Evolutionary conservation across 495 filamentous ascomycete species (phyloP).

Genomic region (Diplogelasinospora grovesii): DNA sequence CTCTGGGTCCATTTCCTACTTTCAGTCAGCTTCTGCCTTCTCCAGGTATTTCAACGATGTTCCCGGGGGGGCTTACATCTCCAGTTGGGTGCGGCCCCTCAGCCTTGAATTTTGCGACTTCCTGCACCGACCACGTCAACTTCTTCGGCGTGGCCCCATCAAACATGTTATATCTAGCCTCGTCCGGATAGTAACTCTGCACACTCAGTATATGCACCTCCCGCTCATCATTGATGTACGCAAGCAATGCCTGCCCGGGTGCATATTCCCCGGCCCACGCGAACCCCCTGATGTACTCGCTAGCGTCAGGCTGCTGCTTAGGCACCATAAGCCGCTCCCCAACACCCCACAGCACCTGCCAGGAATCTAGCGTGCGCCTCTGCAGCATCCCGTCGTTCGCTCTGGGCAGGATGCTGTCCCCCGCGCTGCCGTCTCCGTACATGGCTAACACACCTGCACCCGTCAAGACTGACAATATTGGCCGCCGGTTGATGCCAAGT

Average conservation of each 20-base stretch:
- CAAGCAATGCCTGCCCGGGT: constrained; percentile 30
- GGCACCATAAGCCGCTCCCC: constrained; percentile 43
- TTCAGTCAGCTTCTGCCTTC: not conserved
- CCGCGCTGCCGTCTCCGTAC: constrained; percentile 35
- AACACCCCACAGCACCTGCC: constrained; percentile 38
- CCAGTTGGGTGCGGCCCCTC: constrained; percentile 33
- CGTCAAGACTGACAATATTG: constrained; percentile 36
- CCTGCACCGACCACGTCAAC: constrained; percentile 34
- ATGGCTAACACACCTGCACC: constrained; percentile 33
- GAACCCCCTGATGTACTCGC: constrained; percentile 37
- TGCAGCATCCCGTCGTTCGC: constrained; percentile 25
- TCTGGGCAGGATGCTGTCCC: constrained; percentile 15
- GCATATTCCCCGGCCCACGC: constrained; percentile 39
- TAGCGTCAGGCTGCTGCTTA: constrained; percentile 21
- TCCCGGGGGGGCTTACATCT: constrained; percentile 30
- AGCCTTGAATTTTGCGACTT: constrained; percentile 35
- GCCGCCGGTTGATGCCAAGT: constrained; percentile 36
- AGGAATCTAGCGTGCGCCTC: constrained; percentile 21
- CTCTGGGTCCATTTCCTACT: constrained; percentile 30
- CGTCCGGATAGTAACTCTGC: constrained; percentile 17
- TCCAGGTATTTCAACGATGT: no score
- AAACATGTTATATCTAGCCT: no score
- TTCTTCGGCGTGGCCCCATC: constrained; percentile 14
- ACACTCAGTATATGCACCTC: constrained; percentile 40
- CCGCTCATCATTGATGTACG: constrained; percentile 35